These are phyloP conservation scores for Mallotus repandus DNA, from an alignment of 441 rosid species.

Conservation along the genomic window DNA sequence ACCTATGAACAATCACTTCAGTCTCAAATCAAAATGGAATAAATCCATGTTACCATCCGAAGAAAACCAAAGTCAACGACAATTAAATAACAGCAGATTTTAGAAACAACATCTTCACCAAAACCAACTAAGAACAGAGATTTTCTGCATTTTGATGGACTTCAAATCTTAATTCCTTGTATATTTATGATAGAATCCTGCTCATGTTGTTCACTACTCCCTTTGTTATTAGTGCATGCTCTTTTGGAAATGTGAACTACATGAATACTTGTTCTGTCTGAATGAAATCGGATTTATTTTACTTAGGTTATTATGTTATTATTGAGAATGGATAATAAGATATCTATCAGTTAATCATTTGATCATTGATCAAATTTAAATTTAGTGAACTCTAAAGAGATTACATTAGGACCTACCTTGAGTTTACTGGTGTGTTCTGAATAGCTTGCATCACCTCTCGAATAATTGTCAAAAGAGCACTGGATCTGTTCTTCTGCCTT, in stretches of 20 bases:
- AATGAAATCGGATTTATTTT: neutral
- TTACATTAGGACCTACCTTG: neutral
- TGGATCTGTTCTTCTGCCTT: neutral
- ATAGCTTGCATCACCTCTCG: neutral
- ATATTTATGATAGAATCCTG: neutral
- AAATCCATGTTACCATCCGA: too few species aligned
- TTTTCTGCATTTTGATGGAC: too few species aligned
- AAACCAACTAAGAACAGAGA: too few species aligned
- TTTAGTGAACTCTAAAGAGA: neutral
- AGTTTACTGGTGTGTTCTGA: neutral
- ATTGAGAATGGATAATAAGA: neutral
- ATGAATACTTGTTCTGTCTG: neutral
- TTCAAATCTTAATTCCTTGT: neutral
- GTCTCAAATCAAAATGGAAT: too few species aligned
- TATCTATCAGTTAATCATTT: neutral
- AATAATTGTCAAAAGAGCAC: neutral
- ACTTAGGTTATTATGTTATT: neutral
- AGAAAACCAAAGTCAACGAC: too few species aligned
- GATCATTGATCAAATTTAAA: neutral
- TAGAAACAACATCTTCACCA: too few species aligned
- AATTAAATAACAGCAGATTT: too few species aligned
- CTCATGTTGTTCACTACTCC: slow-evolving; percentile 2
- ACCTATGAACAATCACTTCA: neutral
- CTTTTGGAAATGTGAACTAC: neutral
- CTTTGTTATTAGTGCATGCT: neutral